Evolutionary conservation across 306 rosid species (phyloP).

Genomic region (Astragalus glycyphyllos): DNA sequence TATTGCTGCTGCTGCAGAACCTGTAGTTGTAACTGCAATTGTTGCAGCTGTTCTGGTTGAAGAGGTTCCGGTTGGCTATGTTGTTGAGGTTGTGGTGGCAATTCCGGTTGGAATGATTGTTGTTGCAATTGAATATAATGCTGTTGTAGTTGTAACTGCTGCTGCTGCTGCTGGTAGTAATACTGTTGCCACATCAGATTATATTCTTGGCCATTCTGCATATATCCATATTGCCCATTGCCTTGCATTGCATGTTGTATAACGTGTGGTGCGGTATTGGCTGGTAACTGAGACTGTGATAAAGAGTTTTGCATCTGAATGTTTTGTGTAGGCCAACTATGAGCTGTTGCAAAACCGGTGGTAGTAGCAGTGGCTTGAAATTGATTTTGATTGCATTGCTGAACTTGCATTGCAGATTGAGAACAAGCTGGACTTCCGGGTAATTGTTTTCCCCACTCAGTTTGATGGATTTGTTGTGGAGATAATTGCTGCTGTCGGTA

Average conservation of each 20-base stretch:
- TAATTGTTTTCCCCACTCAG: conserved; percentile 54
- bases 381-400: conserved; percentile 61
- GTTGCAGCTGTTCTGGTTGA: conserved; percentile 55
- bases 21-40: conserved; percentile 52
- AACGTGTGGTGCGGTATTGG: conserved; percentile 44
- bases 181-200: conserved; percentile 83
- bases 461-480: conserved; percentile 49
- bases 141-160: conserved; percentile 58
- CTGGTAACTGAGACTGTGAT: conserved; percentile 60
- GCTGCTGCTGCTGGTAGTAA: conserved; percentile 85
- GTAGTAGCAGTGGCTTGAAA: conserved; percentile 54
- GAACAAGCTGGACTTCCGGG: conserved; percentile 50
- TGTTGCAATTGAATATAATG: conserved; percentile 60
- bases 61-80: conserved; percentile 54
- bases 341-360: conserved; percentile 44
- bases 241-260: conserved; percentile 56
- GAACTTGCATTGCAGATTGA: conserved; percentile 50
- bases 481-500: conserved; percentile 52
- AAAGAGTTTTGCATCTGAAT: conserved; percentile 54
- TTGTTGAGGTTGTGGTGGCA: conserved; percentile 56
- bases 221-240: conserved; percentile 56
- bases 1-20: conserved; percentile 54
- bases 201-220: conserved; percentile 66
- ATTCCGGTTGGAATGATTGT: conserved; percentile 48
- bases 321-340: conserved; percentile 58